Conservation (phyloP, 148 eudicot species). For the Rheum nobile region DNA sequence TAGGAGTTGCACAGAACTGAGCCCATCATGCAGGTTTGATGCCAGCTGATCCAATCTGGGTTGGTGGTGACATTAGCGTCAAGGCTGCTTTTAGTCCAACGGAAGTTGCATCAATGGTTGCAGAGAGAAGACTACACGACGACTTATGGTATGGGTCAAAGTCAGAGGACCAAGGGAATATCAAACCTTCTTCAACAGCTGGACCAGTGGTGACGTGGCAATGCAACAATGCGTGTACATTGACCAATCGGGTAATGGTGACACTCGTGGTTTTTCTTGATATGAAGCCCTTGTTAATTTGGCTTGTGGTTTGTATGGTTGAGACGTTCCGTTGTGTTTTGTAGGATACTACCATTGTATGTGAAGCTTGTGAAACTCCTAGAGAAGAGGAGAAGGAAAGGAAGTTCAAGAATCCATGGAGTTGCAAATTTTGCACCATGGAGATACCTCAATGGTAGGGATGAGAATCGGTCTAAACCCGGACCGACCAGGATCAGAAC, state of each 20-base stretch:
- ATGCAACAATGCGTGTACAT: constrained; percentile 53
- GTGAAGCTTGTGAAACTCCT: constrained; percentile 42
- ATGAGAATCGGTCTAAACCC: too few relatives aligned
- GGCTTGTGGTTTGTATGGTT: background rate
- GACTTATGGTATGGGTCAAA: constrained; percentile 84
- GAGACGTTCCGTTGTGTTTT: background rate
- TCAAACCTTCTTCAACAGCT: constrained; percentile 8
- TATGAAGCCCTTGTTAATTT: background rate
- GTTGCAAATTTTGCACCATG: constrained; percentile 61
- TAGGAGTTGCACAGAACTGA: constrained; percentile 73
- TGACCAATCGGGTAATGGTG: constrained; percentile 56
- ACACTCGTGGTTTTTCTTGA: background rate
- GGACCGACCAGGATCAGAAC: too few relatives aligned
- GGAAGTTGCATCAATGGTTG: constrained; percentile 99
- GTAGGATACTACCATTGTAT: constrained; percentile 36
- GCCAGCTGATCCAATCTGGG: constrained; percentile 72
- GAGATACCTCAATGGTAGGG: too few relatives aligned
- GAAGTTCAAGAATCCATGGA: constrained; percentile 26
- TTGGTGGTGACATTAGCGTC: constrained; percentile 97
- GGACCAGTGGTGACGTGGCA: constrained; percentile 31
- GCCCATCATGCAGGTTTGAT: constrained; percentile 36
- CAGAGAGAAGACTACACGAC: constrained; percentile 87
- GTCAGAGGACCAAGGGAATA: constrained; percentile 4
- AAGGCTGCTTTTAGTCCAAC: constrained; percentile 66
- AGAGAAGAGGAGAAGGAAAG: constrained; percentile 10